Conservation (phyloP, 352 stramenopile species). For the Phytophthora sansomeana region DNA sequence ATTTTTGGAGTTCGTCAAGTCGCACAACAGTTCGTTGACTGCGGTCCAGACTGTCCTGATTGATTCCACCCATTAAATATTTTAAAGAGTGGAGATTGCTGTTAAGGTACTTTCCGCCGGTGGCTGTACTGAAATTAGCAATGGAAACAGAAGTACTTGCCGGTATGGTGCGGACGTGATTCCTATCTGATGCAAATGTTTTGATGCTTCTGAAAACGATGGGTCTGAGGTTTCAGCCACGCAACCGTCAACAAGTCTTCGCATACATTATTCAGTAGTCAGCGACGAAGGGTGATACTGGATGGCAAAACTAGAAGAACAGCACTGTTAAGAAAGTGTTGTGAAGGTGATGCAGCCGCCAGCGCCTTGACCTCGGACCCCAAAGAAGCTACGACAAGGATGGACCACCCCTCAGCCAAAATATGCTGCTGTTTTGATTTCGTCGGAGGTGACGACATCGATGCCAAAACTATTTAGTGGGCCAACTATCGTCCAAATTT, state of each 20-base stretch:
- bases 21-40: constrained; percentile 5
- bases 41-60: constrained; percentile 9
- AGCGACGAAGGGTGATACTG: background rate
- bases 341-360: background rate
- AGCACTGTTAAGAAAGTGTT: background rate
- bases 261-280: background rate
- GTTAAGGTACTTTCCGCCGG: background rate
- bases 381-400: background rate
- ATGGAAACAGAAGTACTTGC: background rate
- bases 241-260: background rate
- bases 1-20: constrained; percentile 17
- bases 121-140: constrained; percentile 3
- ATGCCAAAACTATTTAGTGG: background rate
- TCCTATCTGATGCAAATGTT: too few relatives aligned
- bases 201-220: background rate
- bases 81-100: constrained; percentile 22
- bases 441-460: background rate
- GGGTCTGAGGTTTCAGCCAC: background rate
- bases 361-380: background rate
- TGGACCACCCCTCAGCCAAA: background rate
- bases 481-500: background rate
- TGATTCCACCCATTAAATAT: constrained; percentile 29
- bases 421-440: constrained; percentile 2
- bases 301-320: background rate
- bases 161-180: background rate